Conservation (phyloP, 78 protist genomes). For the Tieghemostelium lacteum region DNA sequence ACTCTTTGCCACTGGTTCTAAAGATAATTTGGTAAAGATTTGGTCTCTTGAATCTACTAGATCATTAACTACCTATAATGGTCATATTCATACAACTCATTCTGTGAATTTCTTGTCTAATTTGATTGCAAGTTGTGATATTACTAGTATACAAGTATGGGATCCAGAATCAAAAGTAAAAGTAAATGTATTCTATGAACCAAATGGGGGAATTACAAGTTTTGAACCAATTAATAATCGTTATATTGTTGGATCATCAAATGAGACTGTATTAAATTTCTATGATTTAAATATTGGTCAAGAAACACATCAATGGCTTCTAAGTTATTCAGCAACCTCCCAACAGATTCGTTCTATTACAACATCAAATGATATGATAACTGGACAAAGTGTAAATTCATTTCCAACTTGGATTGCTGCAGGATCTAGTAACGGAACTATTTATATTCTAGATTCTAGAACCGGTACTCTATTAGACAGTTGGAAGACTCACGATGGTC, state of each 20-base stretch:
- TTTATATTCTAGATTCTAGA: slow-evolving; percentile 39
- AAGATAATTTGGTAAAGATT: slow-evolving; percentile 64
- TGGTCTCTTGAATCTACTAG: slow-evolving; percentile 37
- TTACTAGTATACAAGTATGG: slow-evolving; percentile 57
- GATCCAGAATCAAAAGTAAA: slow-evolving; percentile 59
- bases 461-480: slow-evolving; percentile 54
- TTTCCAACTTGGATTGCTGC: slow-evolving; percentile 73
- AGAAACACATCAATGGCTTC: slow-evolving; percentile 42
- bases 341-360: slow-evolving; percentile 43
- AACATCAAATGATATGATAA: slow-evolving; percentile 43
- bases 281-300: slow-evolving; percentile 36
- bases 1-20: slow-evolving; percentile 37
- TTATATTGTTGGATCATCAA: slow-evolving; percentile 26
- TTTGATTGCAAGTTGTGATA: slow-evolving; percentile 62
- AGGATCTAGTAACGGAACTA: slow-evolving; percentile 27
- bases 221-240: slow-evolving; percentile 52
- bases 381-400: background rate
- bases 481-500: slow-evolving; percentile 63
- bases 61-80: slow-evolving; percentile 50
- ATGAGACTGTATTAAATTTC: slow-evolving; percentile 6
- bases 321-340: slow-evolving; percentile 29
- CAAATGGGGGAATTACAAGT: slow-evolving; percentile 50
- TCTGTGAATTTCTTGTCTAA: slow-evolving; percentile 40
- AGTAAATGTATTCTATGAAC: slow-evolving; percentile 42
- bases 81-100: slow-evolving; percentile 55